Evolutionary conservation across 192 early-diverging fungal species (phyloP).

Genomic region (Funneliformis mosseae): DNA sequence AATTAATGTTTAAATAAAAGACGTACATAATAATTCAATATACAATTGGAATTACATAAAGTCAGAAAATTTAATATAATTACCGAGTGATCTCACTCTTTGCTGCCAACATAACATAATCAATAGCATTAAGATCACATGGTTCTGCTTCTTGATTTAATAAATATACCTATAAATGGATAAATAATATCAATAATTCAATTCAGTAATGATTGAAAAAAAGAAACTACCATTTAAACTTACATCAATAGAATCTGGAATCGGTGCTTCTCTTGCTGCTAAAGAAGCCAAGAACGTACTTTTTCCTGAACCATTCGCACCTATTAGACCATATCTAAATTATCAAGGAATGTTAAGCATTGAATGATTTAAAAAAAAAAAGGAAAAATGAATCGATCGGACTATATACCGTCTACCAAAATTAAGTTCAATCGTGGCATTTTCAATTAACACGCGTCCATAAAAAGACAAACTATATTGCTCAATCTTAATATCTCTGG

Average conservation of each 20-base stretch:
- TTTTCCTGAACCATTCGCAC: slow-evolving; percentile 93
- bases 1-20: background rate
- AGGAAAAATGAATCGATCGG: background rate
- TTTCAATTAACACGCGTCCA: slow-evolving; percentile 92
- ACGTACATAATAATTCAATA: background rate
- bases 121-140: slow-evolving; percentile 86
- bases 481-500: slow-evolving; percentile 97
- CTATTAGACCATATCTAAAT: slow-evolving; percentile 83
- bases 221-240: slow-evolving; percentile 30
- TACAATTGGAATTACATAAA: background rate
- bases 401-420: slow-evolving; percentile 82
- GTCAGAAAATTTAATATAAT: background rate
- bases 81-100: slow-evolving; percentile 82
- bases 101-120: slow-evolving; percentile 90
- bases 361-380: background rate
- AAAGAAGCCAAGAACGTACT: slow-evolving; percentile 94
- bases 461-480: slow-evolving; percentile 91
- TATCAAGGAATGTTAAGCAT: background rate
- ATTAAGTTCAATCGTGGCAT: slow-evolving; percentile 96
- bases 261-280: slow-evolving; percentile 89
- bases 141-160: slow-evolving; percentile 96
- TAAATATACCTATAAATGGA: slow-evolving; percentile 76
- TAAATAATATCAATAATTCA: background rate
- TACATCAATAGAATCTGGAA: slow-evolving; percentile 95
- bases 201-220: background rate